Evolutionary conservation across 164 flowering plant genomes (phyloP).

Genomic region (Hamamelis virginiana): DNA sequence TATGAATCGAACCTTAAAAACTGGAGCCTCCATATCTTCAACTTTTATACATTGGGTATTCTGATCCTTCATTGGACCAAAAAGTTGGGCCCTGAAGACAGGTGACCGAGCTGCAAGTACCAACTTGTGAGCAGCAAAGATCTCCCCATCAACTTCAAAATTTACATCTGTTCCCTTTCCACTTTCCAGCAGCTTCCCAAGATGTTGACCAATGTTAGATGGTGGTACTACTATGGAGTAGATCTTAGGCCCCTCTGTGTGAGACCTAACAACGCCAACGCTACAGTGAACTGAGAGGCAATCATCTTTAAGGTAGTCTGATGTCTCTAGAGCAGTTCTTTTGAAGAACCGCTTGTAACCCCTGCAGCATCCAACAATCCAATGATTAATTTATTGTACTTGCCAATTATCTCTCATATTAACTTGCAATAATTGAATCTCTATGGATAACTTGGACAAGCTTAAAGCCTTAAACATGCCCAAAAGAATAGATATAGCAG

Average conservation of each 20-base stretch:
- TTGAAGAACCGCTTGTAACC: constrained; percentile 86
- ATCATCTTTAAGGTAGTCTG: constrained; percentile 91
- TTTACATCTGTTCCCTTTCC: constrained; percentile 71
- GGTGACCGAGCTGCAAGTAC: constrained; percentile 92
- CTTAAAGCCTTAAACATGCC: no score
- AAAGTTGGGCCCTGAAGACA: constrained; percentile 89
- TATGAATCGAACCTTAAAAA: constrained; percentile 62
- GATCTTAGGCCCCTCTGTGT: constrained; percentile 78
- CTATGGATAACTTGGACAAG: no score
- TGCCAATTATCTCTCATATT: no score
- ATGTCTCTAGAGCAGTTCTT: constrained; percentile 67
- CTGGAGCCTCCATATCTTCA: constrained; percentile 85
- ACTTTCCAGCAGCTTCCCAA: constrained; percentile 76
- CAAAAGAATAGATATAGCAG: no score
- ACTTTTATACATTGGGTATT: constrained; percentile 56
- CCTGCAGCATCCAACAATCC: constrained; percentile 45
- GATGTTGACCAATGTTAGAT: constrained; percentile 65
- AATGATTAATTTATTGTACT: not conserved
- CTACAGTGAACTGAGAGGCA: constrained; percentile 70
- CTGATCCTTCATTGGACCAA: constrained; percentile 74
- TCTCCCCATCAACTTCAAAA: constrained; percentile 80
- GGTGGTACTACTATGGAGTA: constrained; percentile 67
- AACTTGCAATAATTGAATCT: no score
- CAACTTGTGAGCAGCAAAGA: constrained; percentile 72
- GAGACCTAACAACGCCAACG: constrained; percentile 84